phyloP scores from a whole-genome alignment of 2,329 filamentous ascomycete species.

The Dactylellina haptotyla region DNA sequence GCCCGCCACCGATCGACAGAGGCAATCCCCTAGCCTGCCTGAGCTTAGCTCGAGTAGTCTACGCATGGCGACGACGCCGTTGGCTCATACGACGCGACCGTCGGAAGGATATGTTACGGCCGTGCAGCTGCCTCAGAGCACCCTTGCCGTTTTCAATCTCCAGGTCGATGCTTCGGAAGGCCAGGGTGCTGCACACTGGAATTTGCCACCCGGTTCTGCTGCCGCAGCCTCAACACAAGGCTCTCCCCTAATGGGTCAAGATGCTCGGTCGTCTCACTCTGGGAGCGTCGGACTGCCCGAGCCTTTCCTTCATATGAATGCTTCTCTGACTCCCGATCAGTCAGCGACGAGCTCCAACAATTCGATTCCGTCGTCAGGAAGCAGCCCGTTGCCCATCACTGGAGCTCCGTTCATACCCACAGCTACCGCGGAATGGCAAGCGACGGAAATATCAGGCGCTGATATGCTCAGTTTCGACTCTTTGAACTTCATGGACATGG shows the following conservation, averaged over 20 bases:
- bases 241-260: slow-evolving; percentile 48
- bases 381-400: slow-evolving; percentile 26
- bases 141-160: slow-evolving; percentile 52
- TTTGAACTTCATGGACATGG: slow-evolving; percentile 49
- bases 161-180: slow-evolving; percentile 47
- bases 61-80: slow-evolving; percentile 41
- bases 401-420: slow-evolving; percentile 20
- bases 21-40: slow-evolving; percentile 43
- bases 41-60: slow-evolving; percentile 51
- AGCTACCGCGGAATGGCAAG: slow-evolving; percentile 27
- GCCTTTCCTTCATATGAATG: slow-evolving; percentile 38
- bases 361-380: slow-evolving; percentile 36
- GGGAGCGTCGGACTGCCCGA: slow-evolving; percentile 45
- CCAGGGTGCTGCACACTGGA: slow-evolving; percentile 48
- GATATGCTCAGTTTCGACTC: slow-evolving; percentile 51
- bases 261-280: slow-evolving; percentile 42
- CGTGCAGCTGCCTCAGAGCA: slow-evolving; percentile 44
- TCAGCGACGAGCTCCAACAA: slow-evolving; percentile 33
- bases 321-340: slow-evolving; percentile 25
- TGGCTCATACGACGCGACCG: slow-evolving; percentile 23
- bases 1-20: slow-evolving; percentile 51
- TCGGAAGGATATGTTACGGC: slow-evolving; percentile 51
- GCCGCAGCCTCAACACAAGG: slow-evolving; percentile 39
- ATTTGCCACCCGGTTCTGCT: slow-evolving; percentile 40
- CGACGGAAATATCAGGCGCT: slow-evolving; percentile 24